A percentile compares a stretch with the other conserved stretches of the same genome.
phyloP scores from a whole-genome alignment of 768 basidiomycete species.

The Russula virescens region DNA sequence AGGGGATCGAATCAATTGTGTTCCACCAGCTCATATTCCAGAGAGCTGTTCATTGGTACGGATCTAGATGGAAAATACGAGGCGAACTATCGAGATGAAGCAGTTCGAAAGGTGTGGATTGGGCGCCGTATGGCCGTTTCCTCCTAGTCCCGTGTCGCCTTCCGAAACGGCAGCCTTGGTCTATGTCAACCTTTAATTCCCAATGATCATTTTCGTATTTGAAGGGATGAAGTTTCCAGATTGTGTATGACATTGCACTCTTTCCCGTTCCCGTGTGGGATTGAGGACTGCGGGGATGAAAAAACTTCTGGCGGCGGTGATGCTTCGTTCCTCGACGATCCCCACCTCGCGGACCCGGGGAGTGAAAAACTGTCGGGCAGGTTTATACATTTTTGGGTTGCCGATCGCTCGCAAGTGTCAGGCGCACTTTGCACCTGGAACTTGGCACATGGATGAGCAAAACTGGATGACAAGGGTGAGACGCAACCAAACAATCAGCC shows the following conservation, averaged over 20 bases:
- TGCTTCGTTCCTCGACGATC: slow-evolving; percentile 21
- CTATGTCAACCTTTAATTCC: slow-evolving; percentile 5
- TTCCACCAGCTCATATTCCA: slow-evolving; percentile 19
- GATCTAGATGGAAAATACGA: slow-evolving; percentile 19
- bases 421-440: slow-evolving; percentile 18
- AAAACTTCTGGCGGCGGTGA: slow-evolving; percentile 14
- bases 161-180: slow-evolving; percentile 2
- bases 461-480: slow-evolving; percentile 4
- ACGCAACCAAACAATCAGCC: slow-evolving; percentile 2
- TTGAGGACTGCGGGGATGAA: background rate
- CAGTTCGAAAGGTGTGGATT: slow-evolving; percentile 10
- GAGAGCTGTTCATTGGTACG: slow-evolving; percentile 9
- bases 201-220: background rate
- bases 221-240: background rate
- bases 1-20: slow-evolving; percentile 24
- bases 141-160: slow-evolving; percentile 8
- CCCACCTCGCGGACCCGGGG: slow-evolving; percentile 11
- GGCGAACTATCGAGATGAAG: slow-evolving; percentile 18
- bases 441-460: slow-evolving; percentile 13
- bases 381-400: slow-evolving; percentile 24
- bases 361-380: slow-evolving; percentile 13
- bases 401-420: slow-evolving; percentile 23
- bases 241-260: background rate
- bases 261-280: too few species aligned
- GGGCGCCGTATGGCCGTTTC: slow-evolving; percentile 15